A percentile compares a stretch with the other conserved stretches of the same genome.
Conservation (phyloP, 2,329 filamentous ascomycete genomes). For the Colletotrichum gloeosporioides region DNA sequence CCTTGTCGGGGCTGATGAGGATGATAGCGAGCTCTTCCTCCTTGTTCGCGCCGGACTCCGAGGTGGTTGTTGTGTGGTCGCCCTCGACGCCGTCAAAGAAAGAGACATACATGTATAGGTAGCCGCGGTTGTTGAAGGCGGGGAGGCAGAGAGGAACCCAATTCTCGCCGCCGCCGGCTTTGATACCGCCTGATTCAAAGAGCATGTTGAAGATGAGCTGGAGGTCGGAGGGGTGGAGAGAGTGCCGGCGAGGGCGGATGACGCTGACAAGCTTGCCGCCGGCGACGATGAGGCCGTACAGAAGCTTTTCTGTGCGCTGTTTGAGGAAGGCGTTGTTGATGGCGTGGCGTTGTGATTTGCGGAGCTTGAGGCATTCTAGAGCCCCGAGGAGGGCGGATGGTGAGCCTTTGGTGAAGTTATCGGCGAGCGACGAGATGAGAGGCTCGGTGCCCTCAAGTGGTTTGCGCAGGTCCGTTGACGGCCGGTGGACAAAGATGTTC, state of each 20-base stretch:
- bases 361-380: slow-evolving; percentile 89
- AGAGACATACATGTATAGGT: slow-evolving; percentile 99
- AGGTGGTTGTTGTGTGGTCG: slow-evolving; percentile 34
- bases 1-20: slow-evolving; percentile 89
- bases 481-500: slow-evolving; percentile 86
- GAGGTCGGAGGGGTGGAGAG: slow-evolving; percentile 91
- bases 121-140: slow-evolving; percentile 95
- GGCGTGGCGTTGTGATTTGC: slow-evolving; percentile 82
- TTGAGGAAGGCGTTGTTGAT: slow-evolving; percentile 91
- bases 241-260: slow-evolving; percentile 91
- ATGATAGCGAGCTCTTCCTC: slow-evolving; percentile 88
- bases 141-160: slow-evolving; percentile 97
- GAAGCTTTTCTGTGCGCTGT: slow-evolving; percentile 74
- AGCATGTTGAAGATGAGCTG: slow-evolving; percentile 99
- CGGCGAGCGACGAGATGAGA: slow-evolving; percentile 87
- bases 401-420: slow-evolving; percentile 93
- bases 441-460: slow-evolving; percentile 92
- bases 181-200: slow-evolving; percentile 91
- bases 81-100: slow-evolving; percentile 74
- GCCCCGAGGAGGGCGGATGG: slow-evolving; percentile 87
- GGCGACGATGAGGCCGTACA: slow-evolving; percentile 93
- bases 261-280: slow-evolving; percentile 94
- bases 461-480: slow-evolving; percentile 90
- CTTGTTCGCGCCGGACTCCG: slow-evolving; percentile 62
- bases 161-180: slow-evolving; percentile 89